Evolutionary conservation across 495 filamentous ascomycete genomes (phyloP), one percentile per base, ranked within the genome.

Genomic region (Sporormia fimetaria): DNA sequence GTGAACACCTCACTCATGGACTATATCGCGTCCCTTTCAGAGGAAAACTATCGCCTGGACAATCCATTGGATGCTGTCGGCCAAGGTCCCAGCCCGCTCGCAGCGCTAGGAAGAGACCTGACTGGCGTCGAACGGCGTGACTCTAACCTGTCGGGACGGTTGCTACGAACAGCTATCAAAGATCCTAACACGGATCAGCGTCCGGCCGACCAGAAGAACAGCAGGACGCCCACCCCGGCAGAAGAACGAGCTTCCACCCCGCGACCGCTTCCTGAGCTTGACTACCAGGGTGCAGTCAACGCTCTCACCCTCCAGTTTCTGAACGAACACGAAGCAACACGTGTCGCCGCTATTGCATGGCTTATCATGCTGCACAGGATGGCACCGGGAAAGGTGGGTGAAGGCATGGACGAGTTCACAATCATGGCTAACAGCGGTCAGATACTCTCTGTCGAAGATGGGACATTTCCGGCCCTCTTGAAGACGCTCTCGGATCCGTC

Each of bases 401-500:
- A n/a, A n/a, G n/a, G n/a, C n/a, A n/a, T n/a, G n/a, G n/a, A n/a
- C n/a, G n/a, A n/a, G n/a, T n/a, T n/a, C n/a, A n/a, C n/a, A n/a
- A n/a, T n/a, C n/a, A n/a, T n/a, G n/a, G n/a, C n/a, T n/a, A n/a
- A n/a, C n/a, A n/a, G n/a, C n/a, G n/a, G 4, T 10, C 21, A 54
- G 47, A 61, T 65, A 16, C 71, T 96, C 14, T 87, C 88, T 20
- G 94, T 94, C 51, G 94, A 95, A 48, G 92, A 96, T 57, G 90
- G 87, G 20, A 96, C 87, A 0, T 99, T 96, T 56, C 88, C 90
- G 7, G 92, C 87, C 9, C 70, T 99, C 22, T 74, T 99, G 17
- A 96, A 99, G 61, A 99, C 92, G 0, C 68, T 99, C 2, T 94
- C 88, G 2, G 92, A 99, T 56, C 87, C 92, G 16, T 78, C 88